Conservation (phyloP, 345 rosid species). For the Eucalyptus grandis region DNA sequence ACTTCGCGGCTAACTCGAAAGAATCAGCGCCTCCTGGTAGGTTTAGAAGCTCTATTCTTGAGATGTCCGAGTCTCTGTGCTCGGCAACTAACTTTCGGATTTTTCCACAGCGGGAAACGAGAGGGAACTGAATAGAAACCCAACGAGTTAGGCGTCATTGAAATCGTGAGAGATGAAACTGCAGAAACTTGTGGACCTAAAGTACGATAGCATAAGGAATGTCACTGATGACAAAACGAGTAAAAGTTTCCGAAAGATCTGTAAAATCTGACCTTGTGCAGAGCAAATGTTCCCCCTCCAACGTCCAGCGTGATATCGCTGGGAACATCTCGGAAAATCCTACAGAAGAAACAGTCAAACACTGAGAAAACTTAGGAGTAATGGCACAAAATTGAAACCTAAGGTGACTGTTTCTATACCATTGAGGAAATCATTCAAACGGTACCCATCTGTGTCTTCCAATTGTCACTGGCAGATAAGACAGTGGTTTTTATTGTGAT, state of each 20-base stretch:
- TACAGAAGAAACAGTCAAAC: conserved; percentile 10
- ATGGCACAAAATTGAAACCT: neutral
- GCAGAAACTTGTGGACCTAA: neutral
- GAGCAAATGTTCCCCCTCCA: conserved; percentile 60
- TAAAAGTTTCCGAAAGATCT: neutral
- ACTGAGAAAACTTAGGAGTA: neutral
- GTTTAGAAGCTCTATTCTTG: conserved; percentile 85
- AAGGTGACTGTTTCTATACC: neutral
- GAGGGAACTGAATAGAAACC: conserved; percentile 62
- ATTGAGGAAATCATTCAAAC: neutral
- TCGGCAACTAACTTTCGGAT: conserved; percentile 76
- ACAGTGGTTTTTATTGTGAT: neutral
- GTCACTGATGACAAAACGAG: neutral
- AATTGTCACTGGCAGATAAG: neutral
- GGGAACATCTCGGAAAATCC: conserved; percentile 93
- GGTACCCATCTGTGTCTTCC: neutral
- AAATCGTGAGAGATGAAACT: neutral
- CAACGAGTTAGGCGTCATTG: neutral
- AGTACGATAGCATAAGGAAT: neutral
- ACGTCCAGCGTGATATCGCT: conserved; percentile 86
- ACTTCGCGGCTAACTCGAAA: conserved; percentile 87
- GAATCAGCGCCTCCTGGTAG: conserved; percentile 83
- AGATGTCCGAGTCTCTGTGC: conserved; percentile 79
- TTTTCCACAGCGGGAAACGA: conserved; percentile 85
- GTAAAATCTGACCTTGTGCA: conserved; percentile 59